phyloP scores from a whole-genome alignment of 176 grass and related monocot species.

The Triticum turgidum region DNA sequence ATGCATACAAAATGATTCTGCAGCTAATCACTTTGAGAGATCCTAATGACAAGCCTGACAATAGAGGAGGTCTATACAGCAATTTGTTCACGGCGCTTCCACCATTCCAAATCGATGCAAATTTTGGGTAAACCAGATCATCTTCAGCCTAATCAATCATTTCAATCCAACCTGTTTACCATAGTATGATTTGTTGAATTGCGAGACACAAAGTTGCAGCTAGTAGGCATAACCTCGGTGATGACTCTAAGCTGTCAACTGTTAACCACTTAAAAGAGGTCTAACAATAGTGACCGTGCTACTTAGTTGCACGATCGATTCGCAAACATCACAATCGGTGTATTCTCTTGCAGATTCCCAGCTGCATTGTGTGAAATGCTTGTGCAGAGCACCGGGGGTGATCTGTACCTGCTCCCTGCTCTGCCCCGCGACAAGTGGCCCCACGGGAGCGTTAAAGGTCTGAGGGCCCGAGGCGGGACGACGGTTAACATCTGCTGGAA shows the following conservation, averaged over 20 bases:
- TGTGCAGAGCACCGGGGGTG: conserved; percentile 64
- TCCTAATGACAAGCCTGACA: conserved; percentile 59
- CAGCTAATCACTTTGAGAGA: conserved; percentile 78
- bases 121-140: conserved; percentile 66
- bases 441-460: conserved; percentile 65
- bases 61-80: conserved; percentile 92
- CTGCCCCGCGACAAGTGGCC: conserved; percentile 75
- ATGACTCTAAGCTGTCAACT: background rate
- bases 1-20: conserved; percentile 85
- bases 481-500: conserved; percentile 82
- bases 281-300: background rate
- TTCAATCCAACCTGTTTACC: background rate
- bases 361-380: conserved; percentile 88
- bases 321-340: background rate
- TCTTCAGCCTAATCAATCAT: background rate
- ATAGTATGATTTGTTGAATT: background rate
- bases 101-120: conserved; percentile 96
- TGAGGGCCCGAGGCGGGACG: conserved; percentile 69
- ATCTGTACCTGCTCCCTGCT: conserved; percentile 78
- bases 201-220: background rate
- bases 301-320: background rate
- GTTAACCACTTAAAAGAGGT: background rate
- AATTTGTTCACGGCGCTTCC: conserved; percentile 92
- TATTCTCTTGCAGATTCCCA: conserved; percentile 58
- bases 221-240: background rate